Percentiles rank a stretch among this genome's conserved stretches.
These are phyloP conservation scores for Paracoccidioides lutzii DNA, from an alignment of 2,329 filamentous ascomycete genomes.

Conservation along the genomic window DNA sequence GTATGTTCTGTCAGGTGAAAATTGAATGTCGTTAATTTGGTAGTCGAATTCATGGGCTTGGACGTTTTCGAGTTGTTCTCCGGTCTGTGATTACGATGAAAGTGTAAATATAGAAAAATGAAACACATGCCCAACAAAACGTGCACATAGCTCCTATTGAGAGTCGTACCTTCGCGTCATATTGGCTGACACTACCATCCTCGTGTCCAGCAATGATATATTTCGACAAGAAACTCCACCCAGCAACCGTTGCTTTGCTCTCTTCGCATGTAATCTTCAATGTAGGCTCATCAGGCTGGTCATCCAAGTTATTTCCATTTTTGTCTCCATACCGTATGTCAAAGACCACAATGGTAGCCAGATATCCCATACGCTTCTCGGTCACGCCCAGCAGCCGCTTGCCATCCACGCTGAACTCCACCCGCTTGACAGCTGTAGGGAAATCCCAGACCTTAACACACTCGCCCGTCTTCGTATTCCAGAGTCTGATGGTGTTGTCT, in stretches of 20 bases:
- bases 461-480: constrained; percentile 88
- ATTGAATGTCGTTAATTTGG: constrained; percentile 86
- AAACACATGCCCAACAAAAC: background rate
- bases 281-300: constrained; percentile 70
- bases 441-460: constrained; percentile 97
- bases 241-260: constrained; percentile 93
- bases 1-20: constrained; percentile 85
- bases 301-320: constrained; percentile 42
- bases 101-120: background rate
- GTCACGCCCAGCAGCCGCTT: constrained; percentile 83
- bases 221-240: constrained; percentile 86
- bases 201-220: constrained; percentile 98
- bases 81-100: constrained; percentile 41
- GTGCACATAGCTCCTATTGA: background rate
- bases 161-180: constrained; percentile 67
- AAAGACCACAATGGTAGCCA: constrained; percentile 86
- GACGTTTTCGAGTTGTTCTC: constrained; percentile 68
- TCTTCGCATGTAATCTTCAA: constrained; percentile 87
- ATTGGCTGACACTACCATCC: constrained; percentile 82
- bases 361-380: constrained; percentile 94
- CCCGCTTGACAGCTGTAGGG: constrained; percentile 89
- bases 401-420: constrained; percentile 94
- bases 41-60: constrained; percentile 74
- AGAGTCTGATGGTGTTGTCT: constrained; percentile 95
- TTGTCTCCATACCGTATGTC: constrained; percentile 69